Evolutionary conservation across 768 basidiomycete species (phyloP), one percentile per base, ranked within the genome.

Genomic region (Pleurotus platypus): DNA sequence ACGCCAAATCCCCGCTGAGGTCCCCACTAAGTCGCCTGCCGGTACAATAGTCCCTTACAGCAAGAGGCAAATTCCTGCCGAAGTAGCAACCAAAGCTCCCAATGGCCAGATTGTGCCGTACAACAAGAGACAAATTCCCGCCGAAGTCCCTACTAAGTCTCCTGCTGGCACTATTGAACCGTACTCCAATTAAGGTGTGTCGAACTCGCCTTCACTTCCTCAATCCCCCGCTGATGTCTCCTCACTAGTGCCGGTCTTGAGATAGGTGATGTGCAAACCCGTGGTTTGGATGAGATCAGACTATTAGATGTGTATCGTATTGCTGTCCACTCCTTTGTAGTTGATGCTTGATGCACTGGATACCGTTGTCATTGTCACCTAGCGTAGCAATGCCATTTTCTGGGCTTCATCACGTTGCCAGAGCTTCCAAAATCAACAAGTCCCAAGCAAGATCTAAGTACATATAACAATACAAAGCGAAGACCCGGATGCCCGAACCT

Each of bases 71-170:
- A 67, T 72, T n/a, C 69, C 68, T 11, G 68, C 61, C 2, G 66
- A 71, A 49, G 55, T 63, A 2, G 46, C 70, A 3, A 62, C 64
- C 16, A 69, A 66, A 20, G 64, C 73, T 0, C 66, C 64, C 4
- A 50, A 63, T 35, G 73, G 72, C 22, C 58, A 58, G 6, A 66
- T 72, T 58, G 64, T 58, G 37, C 64, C 57, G 15, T 72, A 72
- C 57, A 51, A 37, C 16, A 58, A 55, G 18, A 57, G 63, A 39
- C 63, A 65, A 5, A 68, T 61, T 26, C 60, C 57, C 8, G 61
- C 48, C 13, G 62, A 70, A 57, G 46, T 59, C 4, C 58, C 71
- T 4, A 61, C 63, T 20, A 65, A 64, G 37, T 65, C 72, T 1
- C 64, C 63, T 2, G 53, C 66, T 16, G 73, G 74, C 20, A 57